These are phyloP conservation scores for Ascoidea tarda DNA, from an alignment of 805 yeast species.

Conservation along the genomic window DNA sequence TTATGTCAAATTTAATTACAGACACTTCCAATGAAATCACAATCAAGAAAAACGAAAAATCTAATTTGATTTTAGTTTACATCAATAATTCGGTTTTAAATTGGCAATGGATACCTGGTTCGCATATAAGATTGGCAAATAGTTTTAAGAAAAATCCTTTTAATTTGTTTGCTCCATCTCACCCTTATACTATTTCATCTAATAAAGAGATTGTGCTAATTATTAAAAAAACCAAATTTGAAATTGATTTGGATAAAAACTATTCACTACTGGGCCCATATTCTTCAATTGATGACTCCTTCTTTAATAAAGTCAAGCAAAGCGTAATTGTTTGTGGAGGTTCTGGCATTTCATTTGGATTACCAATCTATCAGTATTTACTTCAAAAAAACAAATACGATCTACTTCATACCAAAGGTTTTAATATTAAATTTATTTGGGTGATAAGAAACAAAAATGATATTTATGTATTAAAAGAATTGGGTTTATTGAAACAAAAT, in stretches of 20 bases:
- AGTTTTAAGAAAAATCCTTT: conserved; percentile 21
- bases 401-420: conserved; percentile 6
- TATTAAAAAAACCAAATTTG: conserved; percentile 27
- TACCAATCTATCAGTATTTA: conserved; percentile 21
- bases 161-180: conserved; percentile 41
- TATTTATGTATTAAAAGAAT: conserved; percentile 27
- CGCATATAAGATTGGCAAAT: conserved; percentile 40
- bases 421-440: conserved; percentile 36
- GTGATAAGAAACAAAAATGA: conserved; percentile 32
- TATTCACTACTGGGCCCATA: conserved; percentile 27
- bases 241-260: conserved; percentile 17
- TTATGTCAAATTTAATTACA: conserved; percentile 7
- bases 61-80: conserved; percentile 2
- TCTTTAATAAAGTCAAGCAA: conserved; percentile 10
- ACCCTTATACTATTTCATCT: conserved; percentile 53
- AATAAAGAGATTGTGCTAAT: conserved; percentile 30
- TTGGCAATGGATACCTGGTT: conserved; percentile 26
- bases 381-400: neutral
- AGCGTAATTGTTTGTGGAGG: conserved; percentile 55
- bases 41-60: conserved; percentile 13
- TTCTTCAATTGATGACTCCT: conserved; percentile 3
- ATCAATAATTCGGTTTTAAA: neutral
- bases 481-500: conserved; percentile 13
- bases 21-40: conserved; percentile 12
- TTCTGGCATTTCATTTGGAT: conserved; percentile 53